Conservation (phyloP, 2,329 filamentous ascomycete species). For the Cercospora citrullina region DNA sequence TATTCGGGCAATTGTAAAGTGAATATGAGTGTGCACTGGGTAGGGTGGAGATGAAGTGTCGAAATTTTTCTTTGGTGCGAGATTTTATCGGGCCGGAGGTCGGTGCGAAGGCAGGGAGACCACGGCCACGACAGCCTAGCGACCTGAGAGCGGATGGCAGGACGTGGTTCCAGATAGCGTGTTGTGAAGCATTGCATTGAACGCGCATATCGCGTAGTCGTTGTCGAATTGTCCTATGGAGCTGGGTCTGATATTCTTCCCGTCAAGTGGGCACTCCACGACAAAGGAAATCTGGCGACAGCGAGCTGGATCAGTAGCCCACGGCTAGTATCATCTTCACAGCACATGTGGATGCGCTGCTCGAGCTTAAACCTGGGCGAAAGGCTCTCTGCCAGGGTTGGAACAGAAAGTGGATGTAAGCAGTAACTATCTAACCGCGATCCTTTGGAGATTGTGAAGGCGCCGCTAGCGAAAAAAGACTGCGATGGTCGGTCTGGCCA, state of each 20-base stretch:
- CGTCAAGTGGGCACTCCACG: background rate
- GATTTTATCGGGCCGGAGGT: background rate
- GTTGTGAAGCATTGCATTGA: background rate
- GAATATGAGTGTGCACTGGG: background rate
- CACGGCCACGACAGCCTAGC: background rate
- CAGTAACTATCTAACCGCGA: slow-evolving; percentile 97
- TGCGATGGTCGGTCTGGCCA: slow-evolving; percentile 79
- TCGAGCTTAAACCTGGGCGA: background rate
- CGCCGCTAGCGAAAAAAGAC: slow-evolving; percentile 98
- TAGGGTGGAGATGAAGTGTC: background rate
- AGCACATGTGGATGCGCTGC: background rate
- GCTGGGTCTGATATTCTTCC: background rate
- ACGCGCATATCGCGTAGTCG: background rate
- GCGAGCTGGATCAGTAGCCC: background rate
- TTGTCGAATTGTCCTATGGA: background rate
- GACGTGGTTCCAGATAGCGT: background rate
- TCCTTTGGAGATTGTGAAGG: slow-evolving; percentile 69
- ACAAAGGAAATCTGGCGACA: background rate
- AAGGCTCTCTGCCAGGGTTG: too few relatives aligned
- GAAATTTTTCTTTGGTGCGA: slow-evolving; percentile 2
- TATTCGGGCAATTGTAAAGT: background rate
- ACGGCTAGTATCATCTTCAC: background rate
- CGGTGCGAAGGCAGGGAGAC: background rate
- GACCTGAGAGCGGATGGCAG: background rate
- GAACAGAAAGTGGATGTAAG: slow-evolving; percentile 57